Evolutionary conservation across 768 basidiomycete genomes (phyloP).

Genomic region (Ramaria rubella): DNA sequence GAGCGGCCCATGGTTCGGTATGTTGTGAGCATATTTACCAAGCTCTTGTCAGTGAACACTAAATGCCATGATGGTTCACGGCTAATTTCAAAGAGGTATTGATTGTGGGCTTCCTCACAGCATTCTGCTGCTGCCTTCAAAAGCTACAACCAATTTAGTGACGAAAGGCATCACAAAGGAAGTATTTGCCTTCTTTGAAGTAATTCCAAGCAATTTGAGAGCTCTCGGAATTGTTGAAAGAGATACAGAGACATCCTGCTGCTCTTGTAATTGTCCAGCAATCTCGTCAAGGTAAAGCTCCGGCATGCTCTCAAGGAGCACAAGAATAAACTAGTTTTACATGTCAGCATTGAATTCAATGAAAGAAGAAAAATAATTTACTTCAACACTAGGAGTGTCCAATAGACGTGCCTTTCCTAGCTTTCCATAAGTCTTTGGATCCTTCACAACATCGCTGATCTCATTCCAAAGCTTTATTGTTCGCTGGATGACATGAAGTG

Average conservation of each 20-base stretch:
- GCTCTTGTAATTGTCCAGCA: neutral
- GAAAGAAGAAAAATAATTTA: neutral
- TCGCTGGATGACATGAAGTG: neutral
- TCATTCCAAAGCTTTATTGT: neutral
- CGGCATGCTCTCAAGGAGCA: neutral
- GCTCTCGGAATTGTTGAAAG: neutral
- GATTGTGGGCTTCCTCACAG: neutral
- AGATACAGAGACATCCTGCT: neutral
- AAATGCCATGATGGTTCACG: neutral
- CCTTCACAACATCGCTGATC: neutral
- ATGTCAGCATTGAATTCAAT: neutral
- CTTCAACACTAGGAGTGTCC: neutral
- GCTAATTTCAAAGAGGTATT: neutral
- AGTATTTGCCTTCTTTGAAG: neutral
- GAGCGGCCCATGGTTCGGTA: conserved; percentile 2
- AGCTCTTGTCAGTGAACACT: neutral
- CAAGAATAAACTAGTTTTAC: neutral
- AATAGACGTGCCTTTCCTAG: neutral
- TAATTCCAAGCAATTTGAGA: neutral
- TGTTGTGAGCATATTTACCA: conserved; percentile 1
- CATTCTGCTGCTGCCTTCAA: neutral
- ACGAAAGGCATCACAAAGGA: neutral
- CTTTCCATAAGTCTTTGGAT: neutral
- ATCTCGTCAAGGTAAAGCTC: neutral
- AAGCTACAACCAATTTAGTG: neutral